Percentiles rank a stretch among this genome's conserved stretches.
phyloP scores from a whole-genome alignment of 441 rosid genomes.

The Syzygium syzygioides region DNA sequence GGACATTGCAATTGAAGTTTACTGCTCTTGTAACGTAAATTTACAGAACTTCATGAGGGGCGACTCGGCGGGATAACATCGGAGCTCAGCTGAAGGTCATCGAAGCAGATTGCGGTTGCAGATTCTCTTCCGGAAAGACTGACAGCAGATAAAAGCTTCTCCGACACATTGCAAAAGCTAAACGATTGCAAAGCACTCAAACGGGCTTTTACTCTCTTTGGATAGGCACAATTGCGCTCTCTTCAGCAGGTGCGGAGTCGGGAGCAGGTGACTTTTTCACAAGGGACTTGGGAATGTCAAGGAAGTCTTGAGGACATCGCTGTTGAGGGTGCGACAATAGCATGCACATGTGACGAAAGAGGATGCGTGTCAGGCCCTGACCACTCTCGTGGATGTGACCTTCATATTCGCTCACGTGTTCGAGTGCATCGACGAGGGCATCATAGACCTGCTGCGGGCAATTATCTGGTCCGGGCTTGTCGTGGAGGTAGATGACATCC shows the following conservation, averaged over 20 bases:
- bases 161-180: not conserved
- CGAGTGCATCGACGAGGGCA: conserved; percentile 71
- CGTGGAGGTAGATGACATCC: conserved; percentile 91
- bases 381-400: conserved; percentile 85
- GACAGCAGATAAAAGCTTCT: not conserved
- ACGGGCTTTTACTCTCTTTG: conserved; percentile 25
- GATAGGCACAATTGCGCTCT: conserved; percentile 31
- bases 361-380: conserved; percentile 54
- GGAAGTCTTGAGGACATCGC: conserved; percentile 65
- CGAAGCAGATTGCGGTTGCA: not conserved
- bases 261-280: conserved; percentile 42
- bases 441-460: conserved; percentile 88
- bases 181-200: not conserved
- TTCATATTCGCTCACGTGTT: conserved; percentile 74
- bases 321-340: conserved; percentile 84
- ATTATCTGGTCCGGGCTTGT: conserved; percentile 85
- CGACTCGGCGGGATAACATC: not conserved
- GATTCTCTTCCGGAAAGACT: not conserved
- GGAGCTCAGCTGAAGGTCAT: not conserved
- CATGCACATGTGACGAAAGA: conserved; percentile 59
- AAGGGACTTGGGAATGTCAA: conserved; percentile 74
- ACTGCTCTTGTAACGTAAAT: not conserved
- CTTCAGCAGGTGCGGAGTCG: conserved; percentile 46
- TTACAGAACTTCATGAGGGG: not conserved
- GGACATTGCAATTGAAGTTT: not conserved